Base-by-base conservation (phyloP, 352 stramenopile species). In the Globisporangium cederbergense region DNA sequence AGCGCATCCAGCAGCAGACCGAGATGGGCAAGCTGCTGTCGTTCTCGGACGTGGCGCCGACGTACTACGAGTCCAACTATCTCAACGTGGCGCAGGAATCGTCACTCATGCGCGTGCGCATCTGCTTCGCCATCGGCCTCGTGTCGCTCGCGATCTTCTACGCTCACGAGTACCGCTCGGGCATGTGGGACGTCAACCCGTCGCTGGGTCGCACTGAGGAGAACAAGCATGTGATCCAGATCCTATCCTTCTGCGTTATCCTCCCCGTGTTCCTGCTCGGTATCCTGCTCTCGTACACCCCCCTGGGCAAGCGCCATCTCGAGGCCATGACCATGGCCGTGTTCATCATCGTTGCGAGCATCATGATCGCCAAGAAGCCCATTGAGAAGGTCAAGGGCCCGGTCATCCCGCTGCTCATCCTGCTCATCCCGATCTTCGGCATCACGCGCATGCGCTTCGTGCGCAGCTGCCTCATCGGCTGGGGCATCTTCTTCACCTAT, bases 391-490 rank as follows among this genome's bases (percentile, higher is more conserved):
- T 71, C 43, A 86, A 77, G 46, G 82, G 81, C 1, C 81, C 84
- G 14, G 67, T 93, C 3, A 88, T 93, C 30, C 84, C 84, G 49
- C 67, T 93, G 68, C 68, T 93, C n/a, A 88, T 93, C 54, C 60
- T 93, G 32, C 60, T 93, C n/a, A 90, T 93, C 22, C 84, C 84
- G 38, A 88, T 93, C 64, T 93, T 90, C 52, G 84, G 84, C n/a
- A 93, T 93, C 67, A 93, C 84, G 32, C 64, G 84, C 53, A 93
- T 93, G 84, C 80, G 84, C 32, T 93, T 87, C 55, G 71, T 90
- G 28, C 86, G 87, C 64, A 88, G 78, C 58, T 91, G 81, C 55
- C 69, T 67, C 51, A 84, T 93, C 47, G 84, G 81, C 3, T 91
- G 81, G 81, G 62, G 75, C 55, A 86, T 91, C 62, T 88, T 93